Evolutionary conservation across 208 protist species (phyloP), one percentile per base, ranked within the genome.

Genomic region (Leishmania lainsoni): DNA sequence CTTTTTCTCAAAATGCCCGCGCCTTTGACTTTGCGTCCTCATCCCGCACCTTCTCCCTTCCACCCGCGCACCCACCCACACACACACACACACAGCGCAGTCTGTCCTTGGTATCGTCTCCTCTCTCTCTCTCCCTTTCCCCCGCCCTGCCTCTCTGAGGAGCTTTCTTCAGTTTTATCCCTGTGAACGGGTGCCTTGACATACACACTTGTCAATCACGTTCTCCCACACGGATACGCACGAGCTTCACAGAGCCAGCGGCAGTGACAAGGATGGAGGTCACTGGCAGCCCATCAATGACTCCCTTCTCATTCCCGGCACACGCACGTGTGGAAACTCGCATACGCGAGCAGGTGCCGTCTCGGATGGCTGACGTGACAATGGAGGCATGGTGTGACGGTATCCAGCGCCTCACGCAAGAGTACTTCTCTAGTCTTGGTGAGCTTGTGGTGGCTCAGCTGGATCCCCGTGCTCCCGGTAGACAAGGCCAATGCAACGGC

Each of bases 341-440:
- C 0, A 48, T 52, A 14, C 17, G 20, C 42, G 45, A 42, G 16
- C 68, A 14, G 42, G 20, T 52, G 2, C 9, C 68, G 14, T 72
- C 20, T 8, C 39, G 35, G n/a, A 59, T 59, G 29, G 29, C 51
- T 6, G n/a, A 16, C n/a, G 0, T 56, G 17, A 32, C 73, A 35
- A 75, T 56, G 14, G 72, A 52, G n/a, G 54, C 49, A 22, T 85
- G 81, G 81, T 58, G 51, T 32, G 4, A 39, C 5, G 48, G 54
- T 29, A 70, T 81, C 8, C 69, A 79, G 61, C 71, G 17, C 5
- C 32, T 85, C 32, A 75, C 72, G 12, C 48, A 59, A 10, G 61
- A 79, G 6, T 85, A 85, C 81, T 59, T 81, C n/a, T 48, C 48
- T 6, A 32, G 17, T 39, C 81, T 85, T 39, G 45, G 61, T 1